Base-by-base conservation (phyloP, 108 stramenopile genomes). In the Skeletonema tropicum region DNA sequence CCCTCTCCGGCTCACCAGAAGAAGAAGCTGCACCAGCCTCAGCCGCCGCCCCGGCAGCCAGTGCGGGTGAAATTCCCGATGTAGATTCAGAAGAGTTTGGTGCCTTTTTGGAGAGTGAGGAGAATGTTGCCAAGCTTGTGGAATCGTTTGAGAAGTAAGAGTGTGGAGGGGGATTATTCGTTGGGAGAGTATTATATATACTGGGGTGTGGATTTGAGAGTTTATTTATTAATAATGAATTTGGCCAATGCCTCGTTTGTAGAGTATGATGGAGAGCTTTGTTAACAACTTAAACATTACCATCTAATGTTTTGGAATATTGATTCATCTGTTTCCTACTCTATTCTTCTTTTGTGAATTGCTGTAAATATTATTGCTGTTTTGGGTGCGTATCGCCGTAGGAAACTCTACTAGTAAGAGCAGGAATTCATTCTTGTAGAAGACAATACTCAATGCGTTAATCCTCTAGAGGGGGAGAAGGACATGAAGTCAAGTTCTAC, bases 1-100 rank as follows among this genome's bases (percentile, higher is more conserved):
- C 79, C 62, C 45, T 80, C 48, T 67, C 66, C 19, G 26, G 60
- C 17, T 84, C 90, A 17, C 62, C 82, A 21, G 90, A 86, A 76
- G 87, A 88, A 23, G 91, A 91, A 74, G 82, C 61, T 46, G 87
- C 85, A 12, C 86, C 87, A 11, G 79, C 87, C 60, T 69, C 89
- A 17, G 90, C 90, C 32, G 89, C 89, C 49, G 89, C 88, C 26
- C 87, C 94, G 6, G 85, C 84, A 73, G 90, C 85, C 32, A 66
- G 81, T 14, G 83, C 83, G 31, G 79, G 89, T 46, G 88, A 88
- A 66, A 92, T 85, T 59, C 84, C 84, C 4, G 70, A 79, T 39
- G 58, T 85, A n/a, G 84, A 85, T 65, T 80, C 79, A 12, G 77
- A 79, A 39, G 76, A 75, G 52, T 85, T 85, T 70, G 84, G 75